A percentile compares a stretch with the other conserved stretches of the same genome.
These are phyloP conservation scores for Microsporum audouinii DNA, from an alignment of 2,329 filamentous ascomycete genomes.

Conservation along the genomic window DNA sequence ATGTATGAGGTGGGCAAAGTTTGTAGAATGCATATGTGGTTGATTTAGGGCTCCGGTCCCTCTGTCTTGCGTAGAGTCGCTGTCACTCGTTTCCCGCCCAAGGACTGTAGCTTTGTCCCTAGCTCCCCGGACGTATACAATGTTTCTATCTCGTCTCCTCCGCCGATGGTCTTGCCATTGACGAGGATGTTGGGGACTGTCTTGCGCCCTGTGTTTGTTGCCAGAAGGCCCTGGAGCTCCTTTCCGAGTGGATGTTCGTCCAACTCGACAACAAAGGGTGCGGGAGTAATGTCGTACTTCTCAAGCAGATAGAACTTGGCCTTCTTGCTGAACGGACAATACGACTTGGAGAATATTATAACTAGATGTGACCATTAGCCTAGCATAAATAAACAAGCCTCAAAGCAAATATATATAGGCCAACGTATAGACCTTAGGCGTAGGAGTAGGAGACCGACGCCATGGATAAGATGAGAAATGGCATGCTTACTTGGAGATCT, in stretches of 20 bases:
- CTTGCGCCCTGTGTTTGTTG: conserved; percentile 60
- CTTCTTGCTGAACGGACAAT: conserved; percentile 73
- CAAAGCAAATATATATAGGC: too few species aligned
- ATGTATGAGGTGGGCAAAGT: too few species aligned
- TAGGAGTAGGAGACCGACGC: too few species aligned
- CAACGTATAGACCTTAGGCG: too few species aligned
- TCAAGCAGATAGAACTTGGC: conserved; percentile 79
- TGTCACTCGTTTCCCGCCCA: conserved; percentile 58
- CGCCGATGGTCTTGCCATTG: conserved; percentile 78
- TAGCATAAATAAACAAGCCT: background rate
- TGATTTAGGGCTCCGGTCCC: background rate
- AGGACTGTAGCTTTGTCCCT: conserved; percentile 56
- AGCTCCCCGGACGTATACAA: conserved; percentile 58
- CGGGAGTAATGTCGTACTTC: conserved; percentile 69
- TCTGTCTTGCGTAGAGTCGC: conserved; percentile 22
- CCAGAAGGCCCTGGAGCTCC: conserved; percentile 60
- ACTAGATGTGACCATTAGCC: conserved; percentile 41
- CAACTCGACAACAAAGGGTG: conserved; percentile 80
- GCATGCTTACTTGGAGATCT: conserved; percentile 61
- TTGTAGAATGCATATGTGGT: background rate
- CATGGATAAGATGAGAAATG: background rate
- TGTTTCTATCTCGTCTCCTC: conserved; percentile 70
- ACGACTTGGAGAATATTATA: conserved; percentile 91
- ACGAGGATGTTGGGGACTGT: conserved; percentile 92
- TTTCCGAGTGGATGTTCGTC: conserved; percentile 67